A percentile compares a stretch with the other conserved stretches of the same genome.
These are phyloP conservation scores for Fusarium pseudoanthophilum DNA, from an alignment of 2,329 filamentous ascomycete genomes.

Conservation along the genomic window DNA sequence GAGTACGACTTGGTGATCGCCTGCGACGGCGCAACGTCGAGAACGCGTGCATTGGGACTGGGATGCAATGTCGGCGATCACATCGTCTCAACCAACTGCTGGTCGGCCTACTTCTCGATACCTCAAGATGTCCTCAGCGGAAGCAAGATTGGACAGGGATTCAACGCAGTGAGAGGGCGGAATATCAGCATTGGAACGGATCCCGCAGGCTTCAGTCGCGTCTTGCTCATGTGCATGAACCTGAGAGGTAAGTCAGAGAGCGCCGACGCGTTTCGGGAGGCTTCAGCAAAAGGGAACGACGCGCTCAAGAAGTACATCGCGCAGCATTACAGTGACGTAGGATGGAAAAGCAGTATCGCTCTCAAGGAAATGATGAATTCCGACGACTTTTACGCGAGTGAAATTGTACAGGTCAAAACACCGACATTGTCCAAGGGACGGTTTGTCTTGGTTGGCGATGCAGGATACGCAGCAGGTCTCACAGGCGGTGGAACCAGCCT, in stretches of 20 bases:
- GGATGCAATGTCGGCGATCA: conserved; percentile 4
- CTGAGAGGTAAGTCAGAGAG: conserved; percentile 43
- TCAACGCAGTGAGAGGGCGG: conserved; percentile 53
- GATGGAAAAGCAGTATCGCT: conserved; percentile 56
- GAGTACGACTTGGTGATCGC: conserved; percentile 17
- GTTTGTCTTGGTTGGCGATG: conserved; percentile 62
- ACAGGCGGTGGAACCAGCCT: conserved; percentile 60
- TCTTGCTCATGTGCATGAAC: conserved; percentile 50
- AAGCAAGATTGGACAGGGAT: conserved; percentile 50
- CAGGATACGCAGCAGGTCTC: conserved; percentile 57
- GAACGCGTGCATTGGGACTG: conserved; percentile 8
- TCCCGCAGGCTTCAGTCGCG: conserved; percentile 46
- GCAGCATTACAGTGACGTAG: conserved; percentile 54
- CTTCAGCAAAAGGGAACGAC: conserved; percentile 44
- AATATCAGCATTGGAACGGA: conserved; percentile 51
- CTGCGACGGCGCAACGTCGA: conserved; percentile 13
- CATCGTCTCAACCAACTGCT: conserved; percentile 45
- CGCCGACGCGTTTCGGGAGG: conserved; percentile 52
- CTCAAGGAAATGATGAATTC: conserved; percentile 49
- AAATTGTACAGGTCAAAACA: conserved; percentile 57
- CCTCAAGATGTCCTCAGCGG: conserved; percentile 52
- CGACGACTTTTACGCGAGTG: conserved; percentile 59
- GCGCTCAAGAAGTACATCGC: conserved; percentile 51
- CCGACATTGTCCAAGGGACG: conserved; percentile 52
- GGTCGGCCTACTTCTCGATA: conserved; percentile 56